Conservation (phyloP, 345 rosid species). For the Eutrema japonicum region DNA sequence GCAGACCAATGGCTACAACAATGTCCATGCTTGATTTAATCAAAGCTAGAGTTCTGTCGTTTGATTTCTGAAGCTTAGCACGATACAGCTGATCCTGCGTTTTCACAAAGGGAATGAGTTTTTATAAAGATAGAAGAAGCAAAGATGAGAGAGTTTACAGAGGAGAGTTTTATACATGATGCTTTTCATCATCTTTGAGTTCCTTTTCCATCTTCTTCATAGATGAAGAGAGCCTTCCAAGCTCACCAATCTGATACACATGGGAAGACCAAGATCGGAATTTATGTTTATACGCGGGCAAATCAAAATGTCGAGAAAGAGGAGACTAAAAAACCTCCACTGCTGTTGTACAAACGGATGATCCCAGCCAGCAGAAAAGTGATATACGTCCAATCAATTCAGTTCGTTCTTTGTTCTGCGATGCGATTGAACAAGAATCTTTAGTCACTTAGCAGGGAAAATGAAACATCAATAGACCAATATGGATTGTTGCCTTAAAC, state of each 20-base stretch:
- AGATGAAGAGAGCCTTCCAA: conserved; percentile 80
- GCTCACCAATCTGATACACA: conserved; percentile 72
- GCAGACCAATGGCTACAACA: conserved; percentile 86
- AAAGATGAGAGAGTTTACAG: neutral
- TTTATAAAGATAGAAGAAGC: neutral
- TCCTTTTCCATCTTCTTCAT: conserved; percentile 81
- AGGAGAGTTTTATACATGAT: conserved; percentile 49
- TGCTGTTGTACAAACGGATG: conserved; percentile 73
- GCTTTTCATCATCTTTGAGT: conserved; percentile 66
- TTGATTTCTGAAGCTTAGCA: conserved; percentile 76
- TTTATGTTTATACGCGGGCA: neutral
- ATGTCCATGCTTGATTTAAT: conserved; percentile 84
- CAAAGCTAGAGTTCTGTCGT: conserved; percentile 81
- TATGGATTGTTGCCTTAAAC: conserved; percentile 8
- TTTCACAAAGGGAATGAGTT: conserved; percentile 10
- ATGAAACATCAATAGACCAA: conserved; percentile 14
- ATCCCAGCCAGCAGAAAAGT: conserved; percentile 91
- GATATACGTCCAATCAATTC: conserved; percentile 85
- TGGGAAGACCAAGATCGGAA: neutral
- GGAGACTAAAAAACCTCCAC: conserved; percentile 71
- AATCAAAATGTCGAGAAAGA: conserved; percentile 14
- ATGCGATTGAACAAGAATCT: conserved; percentile 15
- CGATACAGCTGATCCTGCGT: conserved; percentile 72
- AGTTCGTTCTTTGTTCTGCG: conserved; percentile 80
- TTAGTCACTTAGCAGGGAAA: conserved; percentile 15